phyloP scores from a whole-genome alignment of 2,329 filamentous ascomycete species.

The Fusarium odoratissimum region DNA sequence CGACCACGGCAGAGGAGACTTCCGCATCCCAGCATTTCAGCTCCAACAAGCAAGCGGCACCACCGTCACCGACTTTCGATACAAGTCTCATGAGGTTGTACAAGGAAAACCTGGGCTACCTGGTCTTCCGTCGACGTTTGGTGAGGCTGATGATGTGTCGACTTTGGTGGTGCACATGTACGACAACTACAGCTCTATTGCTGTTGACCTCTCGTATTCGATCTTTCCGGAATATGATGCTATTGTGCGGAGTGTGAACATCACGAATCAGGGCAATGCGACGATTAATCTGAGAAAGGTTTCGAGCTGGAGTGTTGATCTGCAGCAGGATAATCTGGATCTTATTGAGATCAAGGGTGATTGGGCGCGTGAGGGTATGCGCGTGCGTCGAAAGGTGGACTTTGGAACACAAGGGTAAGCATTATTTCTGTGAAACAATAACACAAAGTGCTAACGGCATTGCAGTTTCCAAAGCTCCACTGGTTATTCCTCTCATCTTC shows the following conservation, averaged over 20 bases:
- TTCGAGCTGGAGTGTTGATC: slow-evolving; percentile 70
- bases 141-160: slow-evolving; percentile 64
- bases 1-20: slow-evolving; percentile 73
- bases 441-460: accelerated
- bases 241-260: slow-evolving; percentile 69
- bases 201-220: slow-evolving; percentile 70
- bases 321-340: slow-evolving; percentile 70
- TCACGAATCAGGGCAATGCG: slow-evolving; percentile 67
- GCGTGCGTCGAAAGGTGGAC: slow-evolving; percentile 65
- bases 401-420: slow-evolving; percentile 66
- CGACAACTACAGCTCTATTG: slow-evolving; percentile 68
- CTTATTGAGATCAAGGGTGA: slow-evolving; percentile 72
- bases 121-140: slow-evolving; percentile 71
- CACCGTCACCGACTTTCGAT: slow-evolving; percentile 68
- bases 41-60: slow-evolving; percentile 69
- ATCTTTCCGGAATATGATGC: slow-evolving; percentile 72
- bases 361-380: slow-evolving; percentile 69
- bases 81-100: slow-evolving; percentile 65
- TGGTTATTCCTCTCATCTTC: slow-evolving; percentile 72
- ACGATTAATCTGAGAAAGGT: slow-evolving; percentile 66
- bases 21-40: slow-evolving; percentile 69
- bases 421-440: accelerated
- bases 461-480: slow-evolving; percentile 68
- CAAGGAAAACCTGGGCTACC: slow-evolving; percentile 66
- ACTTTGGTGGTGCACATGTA: slow-evolving; percentile 70